phyloP scores from a whole-genome alignment of 192 early-diverging fungal species.

The Umbelopsis sp. region DNA sequence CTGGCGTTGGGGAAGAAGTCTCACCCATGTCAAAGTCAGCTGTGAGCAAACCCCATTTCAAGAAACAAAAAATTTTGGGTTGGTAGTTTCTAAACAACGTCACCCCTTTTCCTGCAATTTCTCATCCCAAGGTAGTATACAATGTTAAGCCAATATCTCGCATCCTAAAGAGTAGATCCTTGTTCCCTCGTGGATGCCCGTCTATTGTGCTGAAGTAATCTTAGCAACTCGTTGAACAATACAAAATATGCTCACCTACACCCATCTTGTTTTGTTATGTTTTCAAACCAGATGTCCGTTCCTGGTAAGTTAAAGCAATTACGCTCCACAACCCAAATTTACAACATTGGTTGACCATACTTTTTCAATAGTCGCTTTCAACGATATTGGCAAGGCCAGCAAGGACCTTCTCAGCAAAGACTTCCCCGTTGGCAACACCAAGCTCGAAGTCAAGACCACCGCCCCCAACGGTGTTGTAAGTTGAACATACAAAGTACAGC shows the following conservation, averaged over 20 bases:
- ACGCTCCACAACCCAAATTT: not conserved
- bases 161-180: not conserved
- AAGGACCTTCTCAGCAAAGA: constrained; percentile 98
- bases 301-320: constrained; percentile 4
- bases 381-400: constrained; percentile 93
- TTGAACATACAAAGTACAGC: constrained; percentile 15
- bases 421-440: constrained; percentile 88
- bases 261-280: not conserved
- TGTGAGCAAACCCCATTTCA: constrained; percentile 2
- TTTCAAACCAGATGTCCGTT: constrained; percentile 2
- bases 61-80: not conserved
- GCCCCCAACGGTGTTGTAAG: constrained; percentile 95
- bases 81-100: not conserved
- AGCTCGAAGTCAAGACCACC: constrained; percentile 98
- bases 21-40: constrained; percentile 11
- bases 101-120: constrained; percentile 6
- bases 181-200: not conserved
- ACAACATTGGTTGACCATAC: not conserved
- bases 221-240: not conserved
- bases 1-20: not conserved
- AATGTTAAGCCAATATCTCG: not conserved
- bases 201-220: not conserved
- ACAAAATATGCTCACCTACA: not conserved
- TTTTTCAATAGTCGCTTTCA: constrained; percentile 76
- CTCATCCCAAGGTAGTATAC: constrained; percentile 8